A percentile compares a stretch with the other conserved stretches of the same genome.
Conservation (phyloP, 2,329 filamentous ascomycete species). For the Fusarium sp. region DNA sequence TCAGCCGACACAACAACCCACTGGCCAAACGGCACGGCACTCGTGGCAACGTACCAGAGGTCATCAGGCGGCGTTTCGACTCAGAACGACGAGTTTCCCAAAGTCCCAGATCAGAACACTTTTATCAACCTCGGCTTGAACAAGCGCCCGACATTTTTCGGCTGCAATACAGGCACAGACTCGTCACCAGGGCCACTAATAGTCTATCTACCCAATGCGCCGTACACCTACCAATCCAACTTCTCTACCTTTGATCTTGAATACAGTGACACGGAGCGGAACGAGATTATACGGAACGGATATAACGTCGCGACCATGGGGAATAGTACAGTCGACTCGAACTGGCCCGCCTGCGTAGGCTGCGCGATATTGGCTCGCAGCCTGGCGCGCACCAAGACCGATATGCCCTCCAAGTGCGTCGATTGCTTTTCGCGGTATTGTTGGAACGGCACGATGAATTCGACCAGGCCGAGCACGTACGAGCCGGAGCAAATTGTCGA, state of each 20-base stretch:
- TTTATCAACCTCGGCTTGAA: slow-evolving; percentile 83
- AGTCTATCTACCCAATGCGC: slow-evolving; percentile 86
- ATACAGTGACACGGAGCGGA: slow-evolving; percentile 73
- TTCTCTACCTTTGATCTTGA: slow-evolving; percentile 75
- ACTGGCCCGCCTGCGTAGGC: slow-evolving; percentile 83
- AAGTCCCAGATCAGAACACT: slow-evolving; percentile 79
- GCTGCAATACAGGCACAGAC: slow-evolving; percentile 67
- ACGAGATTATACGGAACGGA: slow-evolving; percentile 83
- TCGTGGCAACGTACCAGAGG: slow-evolving; percentile 80
- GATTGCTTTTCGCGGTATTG: slow-evolving; percentile 83
- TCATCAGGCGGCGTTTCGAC: slow-evolving; percentile 63
- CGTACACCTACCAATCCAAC: slow-evolving; percentile 79
- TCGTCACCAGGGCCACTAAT: slow-evolving; percentile 67
- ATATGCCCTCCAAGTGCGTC: slow-evolving; percentile 75
- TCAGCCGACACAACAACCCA: slow-evolving; percentile 76
- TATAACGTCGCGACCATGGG: slow-evolving; percentile 68
- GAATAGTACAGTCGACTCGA: slow-evolving; percentile 67
- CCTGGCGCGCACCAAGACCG: slow-evolving; percentile 72
- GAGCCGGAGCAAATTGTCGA: slow-evolving; percentile 50
- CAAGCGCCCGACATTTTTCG: slow-evolving; percentile 82
- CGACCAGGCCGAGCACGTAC: slow-evolving; percentile 50
- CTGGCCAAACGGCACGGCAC: slow-evolving; percentile 83
- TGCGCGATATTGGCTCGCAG: slow-evolving; percentile 83
- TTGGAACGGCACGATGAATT: slow-evolving; percentile 78
- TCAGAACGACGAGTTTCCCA: slow-evolving; percentile 79